These are phyloP conservation scores for Microthlaspi erraticum DNA, from an alignment of 345 rosid genomes.

Conservation along the genomic window DNA sequence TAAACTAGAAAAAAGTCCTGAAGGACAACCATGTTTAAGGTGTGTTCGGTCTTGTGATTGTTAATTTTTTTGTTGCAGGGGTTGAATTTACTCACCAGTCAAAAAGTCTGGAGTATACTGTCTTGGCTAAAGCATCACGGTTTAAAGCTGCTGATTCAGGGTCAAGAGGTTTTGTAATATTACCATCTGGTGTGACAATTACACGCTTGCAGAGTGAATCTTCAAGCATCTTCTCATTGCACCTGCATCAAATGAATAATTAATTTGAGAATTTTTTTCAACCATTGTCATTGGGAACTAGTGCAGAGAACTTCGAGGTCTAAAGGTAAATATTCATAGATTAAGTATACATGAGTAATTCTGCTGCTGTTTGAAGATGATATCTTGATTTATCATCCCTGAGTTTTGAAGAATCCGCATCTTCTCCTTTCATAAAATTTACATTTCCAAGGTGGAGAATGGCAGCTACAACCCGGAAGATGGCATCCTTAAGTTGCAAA, in stretches of 20 bases:
- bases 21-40: conserved; percentile 5
- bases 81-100: conserved; percentile 60
- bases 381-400: conserved; percentile 66
- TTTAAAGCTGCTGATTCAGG: conserved; percentile 61
- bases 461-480: conserved; percentile 74
- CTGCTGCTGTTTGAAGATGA: conserved; percentile 72
- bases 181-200: conserved; percentile 77
- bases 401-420: conserved; percentile 69
- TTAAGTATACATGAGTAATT: conserved; percentile 56
- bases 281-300: conserved; percentile 3
- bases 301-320: neutral
- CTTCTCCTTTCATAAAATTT: conserved; percentile 70
- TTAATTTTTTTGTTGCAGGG: neutral
- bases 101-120: conserved; percentile 70
- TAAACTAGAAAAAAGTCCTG: conserved; percentile 5
- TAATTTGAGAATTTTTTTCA: conserved; percentile 14
- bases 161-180: conserved; percentile 72
- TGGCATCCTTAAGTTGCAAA: conserved; percentile 59
- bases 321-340: neutral
- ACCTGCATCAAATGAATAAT: conserved; percentile 48
- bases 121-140: conserved; percentile 80
- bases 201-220: conserved; percentile 80
- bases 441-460: conserved; percentile 79
- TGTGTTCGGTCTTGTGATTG: conserved; percentile 3
- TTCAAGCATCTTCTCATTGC: conserved; percentile 69